Evolutionary conservation across 768 basidiomycete species (phyloP), one percentile per base, ranked within the genome.

Genomic region (Tylopilus rubrobrunneus): DNA sequence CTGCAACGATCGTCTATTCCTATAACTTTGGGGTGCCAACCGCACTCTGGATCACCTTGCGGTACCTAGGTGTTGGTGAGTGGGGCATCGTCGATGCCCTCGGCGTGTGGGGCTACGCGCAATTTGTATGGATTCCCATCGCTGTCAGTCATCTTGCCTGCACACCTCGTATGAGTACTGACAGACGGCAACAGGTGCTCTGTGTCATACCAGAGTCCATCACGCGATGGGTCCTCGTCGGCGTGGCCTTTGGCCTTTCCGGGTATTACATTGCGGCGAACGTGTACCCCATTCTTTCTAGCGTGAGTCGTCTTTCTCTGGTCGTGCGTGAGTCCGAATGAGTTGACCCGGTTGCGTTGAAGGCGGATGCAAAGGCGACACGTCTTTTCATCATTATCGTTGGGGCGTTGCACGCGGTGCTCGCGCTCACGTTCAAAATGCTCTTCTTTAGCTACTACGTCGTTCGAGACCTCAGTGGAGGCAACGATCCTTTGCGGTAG

Each of bases 41-140:
- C 0, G 63, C 87, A 15, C 75, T 98, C 5, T 99, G 97, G 96
- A 73, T 86, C 0, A 84, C 82, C 3, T 76, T 97, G 61, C 76
- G 89, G 34, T 99, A 94, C 67, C 62, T 94, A 9, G 93, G 92
- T 6, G 86, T 94, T 0, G 86, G 88, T 2, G 92, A 93, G 62
- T 97, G 96, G 87, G 84, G 87, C 45, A 76, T 96, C 3, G 81
- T 89, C 5, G 94, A 98, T 67, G 87, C 88, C 0, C 69, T 92
- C 21, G 79, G 87, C 12, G 70, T 91, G 10, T 92, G 88, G 87
- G 89, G 89, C 0, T 92, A 92, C 65, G 82, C 76, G 10, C 82
- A 86, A 64, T 92, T 92, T 56, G 81, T 89, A 3, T 93, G 92
- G 92, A 91, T 94, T 56, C 88, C 92, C 10, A 86, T 91, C 40